A percentile compares a stretch with the other conserved stretches of the same genome.
Evolutionary conservation across 305 asterid species (phyloP).

Genomic region (Fraxinus paxiana): DNA sequence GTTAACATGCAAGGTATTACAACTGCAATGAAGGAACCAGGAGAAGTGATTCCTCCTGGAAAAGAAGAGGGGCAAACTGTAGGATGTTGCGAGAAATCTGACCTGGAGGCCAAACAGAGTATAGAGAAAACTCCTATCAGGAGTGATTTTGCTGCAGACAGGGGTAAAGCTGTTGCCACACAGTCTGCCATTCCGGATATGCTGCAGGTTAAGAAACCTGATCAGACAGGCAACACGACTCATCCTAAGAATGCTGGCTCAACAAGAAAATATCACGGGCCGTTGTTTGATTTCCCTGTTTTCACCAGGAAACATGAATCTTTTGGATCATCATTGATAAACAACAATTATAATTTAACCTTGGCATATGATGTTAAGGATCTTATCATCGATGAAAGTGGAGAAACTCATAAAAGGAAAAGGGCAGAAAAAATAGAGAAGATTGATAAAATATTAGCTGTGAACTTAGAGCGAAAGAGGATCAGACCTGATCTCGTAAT

Average conservation of each 20-base stretch:
- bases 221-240: slow-evolving; percentile 48
- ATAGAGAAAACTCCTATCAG: slow-evolving; percentile 48
- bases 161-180: slow-evolving; percentile 70
- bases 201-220: slow-evolving; percentile 56
- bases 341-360: slow-evolving; percentile 61
- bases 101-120: slow-evolving; percentile 54
- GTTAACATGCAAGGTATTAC: slow-evolving; percentile 39
- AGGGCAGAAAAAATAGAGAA: slow-evolving; percentile 62
- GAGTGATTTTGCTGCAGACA: slow-evolving; percentile 59
- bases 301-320: slow-evolving; percentile 87
- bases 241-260: slow-evolving; percentile 75
- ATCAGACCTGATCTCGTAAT: slow-evolving; percentile 85
- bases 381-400: slow-evolving; percentile 64
- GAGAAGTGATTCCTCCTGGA: slow-evolving; percentile 48
- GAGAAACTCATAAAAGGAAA: slow-evolving; percentile 53
- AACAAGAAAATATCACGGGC: slow-evolving; percentile 89
- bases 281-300: slow-evolving; percentile 91
- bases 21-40: slow-evolving; percentile 48
- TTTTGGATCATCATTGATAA: slow-evolving; percentile 75
- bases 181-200: slow-evolving; percentile 53
- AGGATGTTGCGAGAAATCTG: slow-evolving; percentile 50
- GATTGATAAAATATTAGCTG: slow-evolving; percentile 67
- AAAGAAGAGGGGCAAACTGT: slow-evolving; percentile 66
- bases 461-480: slow-evolving; percentile 91
- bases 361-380: slow-evolving; percentile 77